Conservation (phyloP, 83 land plant species). For the Isoetes engelmannii region DNA sequence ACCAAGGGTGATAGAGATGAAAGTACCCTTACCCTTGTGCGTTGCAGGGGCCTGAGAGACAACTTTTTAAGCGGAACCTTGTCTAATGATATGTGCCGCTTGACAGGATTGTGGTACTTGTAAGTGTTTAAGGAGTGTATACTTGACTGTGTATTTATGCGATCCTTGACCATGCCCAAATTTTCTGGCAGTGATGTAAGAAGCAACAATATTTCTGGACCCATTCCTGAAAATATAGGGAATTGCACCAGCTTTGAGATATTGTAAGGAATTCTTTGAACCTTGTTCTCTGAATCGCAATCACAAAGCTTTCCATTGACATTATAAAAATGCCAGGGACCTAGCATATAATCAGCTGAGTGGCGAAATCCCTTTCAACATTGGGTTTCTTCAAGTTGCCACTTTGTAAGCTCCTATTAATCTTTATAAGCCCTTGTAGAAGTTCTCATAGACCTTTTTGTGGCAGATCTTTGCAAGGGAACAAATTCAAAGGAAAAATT, state of each 20-base stretch:
- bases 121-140: conserved; percentile 17
- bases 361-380: conserved; percentile 90
- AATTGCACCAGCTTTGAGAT: conserved; percentile 92
- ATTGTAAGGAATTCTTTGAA: conserved; percentile 45
- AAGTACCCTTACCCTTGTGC: not conserved
- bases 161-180: too few relatives aligned
- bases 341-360: conserved; percentile 72
- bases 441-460: not conserved
- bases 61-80: conserved; percentile 17
- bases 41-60: conserved; percentile 21
- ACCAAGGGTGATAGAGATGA: conserved; percentile 2
- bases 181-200: conserved; percentile 69
- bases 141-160: too few relatives aligned
- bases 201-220: conserved; percentile 85
- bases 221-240: conserved; percentile 74
- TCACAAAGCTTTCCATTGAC: too few relatives aligned
- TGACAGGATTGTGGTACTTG: conserved; percentile 18
- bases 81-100: conserved; percentile 23
- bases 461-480: conserved; percentile 79
- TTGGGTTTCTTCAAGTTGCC: conserved; percentile 93
- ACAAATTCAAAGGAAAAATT: conserved; percentile 61
- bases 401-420: conserved; percentile 57
- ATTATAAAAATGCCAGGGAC: conserved; percentile 41
- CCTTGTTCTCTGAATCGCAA: not conserved
- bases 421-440: too few relatives aligned